Evolutionary conservation across 495 filamentous ascomycete genomes (phyloP), one percentile per base, ranked within the genome.

Genomic region (Ramalina peruviana): DNA sequence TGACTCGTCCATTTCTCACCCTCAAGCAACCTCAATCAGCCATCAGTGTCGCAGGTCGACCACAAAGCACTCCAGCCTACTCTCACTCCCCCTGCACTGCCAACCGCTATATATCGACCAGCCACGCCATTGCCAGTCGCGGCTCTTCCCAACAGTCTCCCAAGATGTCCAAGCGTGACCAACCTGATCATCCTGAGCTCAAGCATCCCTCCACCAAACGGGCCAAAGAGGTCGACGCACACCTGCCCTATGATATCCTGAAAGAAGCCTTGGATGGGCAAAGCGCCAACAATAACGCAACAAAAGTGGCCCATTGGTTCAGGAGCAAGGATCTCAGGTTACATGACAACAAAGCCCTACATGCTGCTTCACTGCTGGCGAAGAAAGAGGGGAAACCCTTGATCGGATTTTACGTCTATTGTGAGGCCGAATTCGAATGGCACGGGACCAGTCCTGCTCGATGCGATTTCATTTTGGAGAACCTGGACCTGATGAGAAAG

Each of bases 151-250:
- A 11, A 16, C 5, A 13, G 19, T 17, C 27, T 17, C 5, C n/a
- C 45, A 54, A 13, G 0, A 61, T 61, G 58, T 48, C 51, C 3
- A 61, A 61, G 40, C 58, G 59, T 36, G 41, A 49, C 50, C 27
- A 56, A 46, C 54, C 57, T 49, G 52, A 54, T 13, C 51, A 63
- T 43, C 61, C 60, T 20, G 61, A 60, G 30, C 55, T 69, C 37
- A 65, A 58, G 41, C 66, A 64, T 45, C 67, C 68, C 0, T 57
- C 57, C 2, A 68, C 68, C 1, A 70, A 70, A 58, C 62, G 67
- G 23, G 68, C 66, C 13, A 72, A 69, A 52, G 44, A 72, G 51
- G 53, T 69, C 30, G 68, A 70, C 46, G 51, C 42, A 3, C 52
- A 70, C 19, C 57, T 57, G 0, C 66, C 68, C 0, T 64, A 55